Percentiles rank a stretch among this genome's conserved stretches.
Evolutionary conservation across 2,329 filamentous ascomycete genomes (phyloP).

Genomic region (Arthrobotrys iridis): DNA sequence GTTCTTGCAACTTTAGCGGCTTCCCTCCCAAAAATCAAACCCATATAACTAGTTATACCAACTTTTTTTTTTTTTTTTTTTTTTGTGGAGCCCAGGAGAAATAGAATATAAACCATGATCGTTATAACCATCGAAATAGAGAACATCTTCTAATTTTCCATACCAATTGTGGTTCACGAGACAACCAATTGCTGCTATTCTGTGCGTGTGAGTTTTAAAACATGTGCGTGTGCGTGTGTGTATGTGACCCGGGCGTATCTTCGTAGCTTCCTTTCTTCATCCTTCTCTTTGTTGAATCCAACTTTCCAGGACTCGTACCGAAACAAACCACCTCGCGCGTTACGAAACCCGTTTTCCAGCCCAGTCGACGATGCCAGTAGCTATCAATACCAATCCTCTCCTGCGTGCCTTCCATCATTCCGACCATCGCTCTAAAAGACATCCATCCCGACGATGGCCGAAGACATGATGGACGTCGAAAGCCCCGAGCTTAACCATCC

Average conservation of each 20-base stretch:
- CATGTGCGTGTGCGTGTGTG: no score
- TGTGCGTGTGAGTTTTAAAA: no score
- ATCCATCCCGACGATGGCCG: neutral
- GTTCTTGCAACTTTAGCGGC: slow-evolving; percentile 48
- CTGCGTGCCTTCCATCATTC: neutral
- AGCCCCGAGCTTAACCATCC: neutral
- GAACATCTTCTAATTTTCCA: neutral
- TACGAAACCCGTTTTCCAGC: no score
- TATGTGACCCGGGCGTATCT: no score
- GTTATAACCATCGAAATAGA: neutral
- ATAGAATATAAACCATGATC: slow-evolving; percentile 33
- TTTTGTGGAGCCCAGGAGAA: neutral
- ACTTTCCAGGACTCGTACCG: no score
- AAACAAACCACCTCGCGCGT: no score
- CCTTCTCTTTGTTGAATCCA: neutral
- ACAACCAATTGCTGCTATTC: no score
- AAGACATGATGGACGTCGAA: slow-evolving; percentile 17
- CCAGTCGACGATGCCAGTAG: no score
- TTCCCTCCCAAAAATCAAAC: slow-evolving; percentile 12
- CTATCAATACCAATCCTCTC: no score
- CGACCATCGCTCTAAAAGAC: neutral
- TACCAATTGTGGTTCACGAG: no score
- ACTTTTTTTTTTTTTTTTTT: neutral
- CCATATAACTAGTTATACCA: slow-evolving; percentile 7
- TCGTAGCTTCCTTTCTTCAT: no score